Percentiles rank a stretch among this genome's conserved stretches.
phyloP scores from a whole-genome alignment of 1,284 basidiomycete species.

The Cutaneotrichosporon spelunceum region DNA sequence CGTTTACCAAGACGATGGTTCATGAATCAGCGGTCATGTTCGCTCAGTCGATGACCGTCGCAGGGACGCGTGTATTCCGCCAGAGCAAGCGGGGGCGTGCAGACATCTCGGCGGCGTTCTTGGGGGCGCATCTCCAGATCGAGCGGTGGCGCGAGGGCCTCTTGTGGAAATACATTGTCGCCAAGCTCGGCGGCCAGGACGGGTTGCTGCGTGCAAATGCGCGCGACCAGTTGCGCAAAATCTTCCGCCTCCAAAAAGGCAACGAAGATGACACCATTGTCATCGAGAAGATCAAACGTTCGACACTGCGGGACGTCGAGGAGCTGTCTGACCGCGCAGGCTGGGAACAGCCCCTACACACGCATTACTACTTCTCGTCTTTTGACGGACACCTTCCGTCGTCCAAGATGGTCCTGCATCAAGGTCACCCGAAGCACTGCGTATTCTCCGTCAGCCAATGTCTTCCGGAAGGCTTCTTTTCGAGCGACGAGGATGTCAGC shows the following conservation, averaged over 20 bases:
- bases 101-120: slow-evolving; percentile 43
- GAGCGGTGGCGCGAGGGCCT: slow-evolving; percentile 48
- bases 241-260: slow-evolving; percentile 23
- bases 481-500: slow-evolving; percentile 14
- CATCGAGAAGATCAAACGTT: slow-evolving; percentile 19
- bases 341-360: slow-evolving; percentile 32
- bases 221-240: slow-evolving; percentile 27
- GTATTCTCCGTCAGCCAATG: slow-evolving; percentile 33
- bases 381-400: slow-evolving; percentile 36
- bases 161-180: slow-evolving; percentile 42
- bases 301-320: slow-evolving; percentile 31
- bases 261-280: slow-evolving; percentile 16
- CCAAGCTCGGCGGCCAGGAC: slow-evolving; percentile 33
- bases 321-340: slow-evolving; percentile 24
- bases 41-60: slow-evolving; percentile 25
- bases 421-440: slow-evolving; percentile 18
- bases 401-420: not conserved
- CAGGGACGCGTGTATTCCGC: slow-evolving; percentile 38
- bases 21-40: slow-evolving; percentile 46
- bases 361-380: slow-evolving; percentile 18
- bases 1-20: slow-evolving; percentile 27
- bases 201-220: slow-evolving; percentile 33
- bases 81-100: slow-evolving; percentile 34
- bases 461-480: slow-evolving; percentile 35
- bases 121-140: slow-evolving; percentile 36